Percentiles rank a stretch among this genome's conserved stretches.
Conservation (phyloP, 2,329 filamentous ascomycete species). For the Aureobasidium leucospermi region DNA sequence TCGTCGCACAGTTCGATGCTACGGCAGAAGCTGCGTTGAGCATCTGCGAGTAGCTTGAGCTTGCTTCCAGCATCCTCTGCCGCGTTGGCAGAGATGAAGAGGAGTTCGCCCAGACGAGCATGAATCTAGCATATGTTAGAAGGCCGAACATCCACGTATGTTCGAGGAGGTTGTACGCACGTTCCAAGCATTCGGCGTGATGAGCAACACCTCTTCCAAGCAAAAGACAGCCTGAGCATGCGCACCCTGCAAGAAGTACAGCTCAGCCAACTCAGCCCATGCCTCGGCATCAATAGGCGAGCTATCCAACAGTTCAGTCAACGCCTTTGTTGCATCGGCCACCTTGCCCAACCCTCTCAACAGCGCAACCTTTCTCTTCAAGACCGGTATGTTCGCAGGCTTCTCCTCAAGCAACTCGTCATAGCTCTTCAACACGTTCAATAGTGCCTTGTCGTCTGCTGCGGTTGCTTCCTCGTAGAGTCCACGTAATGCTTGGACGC, state of each 20-base stretch:
- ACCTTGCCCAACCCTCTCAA: constrained; percentile 64
- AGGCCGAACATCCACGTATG: not conserved
- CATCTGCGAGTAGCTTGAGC: constrained; percentile 55
- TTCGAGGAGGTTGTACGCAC: constrained; percentile 42
- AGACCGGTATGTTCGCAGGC: constrained; percentile 73
- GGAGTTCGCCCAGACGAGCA: constrained; percentile 75
- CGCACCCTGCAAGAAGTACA: constrained; percentile 74
- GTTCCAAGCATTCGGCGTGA: constrained; percentile 92
- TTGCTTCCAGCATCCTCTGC: constrained; percentile 30
- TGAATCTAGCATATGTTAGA: constrained; percentile 51
- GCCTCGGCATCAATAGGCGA: constrained; percentile 86
- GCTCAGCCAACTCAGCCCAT: constrained; percentile 84
- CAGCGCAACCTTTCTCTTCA: constrained; percentile 76
- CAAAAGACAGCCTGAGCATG: constrained; percentile 80
- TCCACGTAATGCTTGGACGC: constrained; percentile 74
- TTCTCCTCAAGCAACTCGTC: constrained; percentile 66
- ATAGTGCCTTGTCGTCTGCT: constrained; percentile 55
- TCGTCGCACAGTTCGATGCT: constrained; percentile 91
- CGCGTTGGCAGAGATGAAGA: constrained; percentile 56
- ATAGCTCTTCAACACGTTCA: constrained; percentile 68
- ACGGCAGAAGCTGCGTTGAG: constrained; percentile 77
- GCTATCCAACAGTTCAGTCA: constrained; percentile 70
- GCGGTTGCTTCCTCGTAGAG: constrained; percentile 80
- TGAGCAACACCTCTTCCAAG: constrained; percentile 80
- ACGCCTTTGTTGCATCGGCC: constrained; percentile 64